Evolutionary conservation across 1,284 basidiomycete genomes (phyloP).

Genomic region (Sporisorium graminicola): DNA sequence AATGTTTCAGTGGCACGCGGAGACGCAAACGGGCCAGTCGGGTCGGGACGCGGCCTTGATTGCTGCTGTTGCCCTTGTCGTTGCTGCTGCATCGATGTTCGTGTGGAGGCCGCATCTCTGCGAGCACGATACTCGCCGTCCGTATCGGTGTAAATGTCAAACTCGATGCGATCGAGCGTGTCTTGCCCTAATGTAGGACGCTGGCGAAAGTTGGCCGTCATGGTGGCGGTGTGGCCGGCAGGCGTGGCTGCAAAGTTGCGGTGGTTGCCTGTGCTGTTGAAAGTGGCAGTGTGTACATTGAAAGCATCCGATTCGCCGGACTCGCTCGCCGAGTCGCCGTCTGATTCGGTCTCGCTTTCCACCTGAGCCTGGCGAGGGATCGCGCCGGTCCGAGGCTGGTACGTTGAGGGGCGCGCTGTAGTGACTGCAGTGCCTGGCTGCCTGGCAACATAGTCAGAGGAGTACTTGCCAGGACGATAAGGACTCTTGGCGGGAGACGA

Average conservation of each 20-base stretch:
- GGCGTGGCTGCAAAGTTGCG: conserved; percentile 48
- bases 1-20: conserved; percentile 38
- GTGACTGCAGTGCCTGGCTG: conserved; percentile 16
- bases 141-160: conserved; percentile 43
- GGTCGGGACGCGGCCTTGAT: conserved; percentile 27
- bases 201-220: conserved; percentile 29
- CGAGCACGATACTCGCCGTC: conserved; percentile 31
- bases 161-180: conserved; percentile 48
- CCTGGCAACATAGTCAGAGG: conserved; percentile 9
- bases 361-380: conserved; percentile 26
- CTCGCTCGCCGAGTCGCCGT: conserved; percentile 39
- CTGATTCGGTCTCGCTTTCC: conserved; percentile 50
- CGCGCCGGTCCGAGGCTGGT: conserved; percentile 15
- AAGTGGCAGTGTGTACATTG: conserved; percentile 26
- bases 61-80: background rate
- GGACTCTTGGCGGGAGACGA: conserved; percentile 42
- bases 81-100: conserved; percentile 3
- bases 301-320: conserved; percentile 40
- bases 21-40: conserved; percentile 37
- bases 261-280: conserved; percentile 55
- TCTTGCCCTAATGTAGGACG: conserved; percentile 47
- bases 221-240: conserved; percentile 39
- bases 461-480: conserved; percentile 39
- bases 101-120: conserved; percentile 6
- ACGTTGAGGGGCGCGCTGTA: background rate